These are phyloP conservation scores for Pichia cephalocereana DNA, from an alignment of 805 yeast genomes.

Conservation along the genomic window DNA sequence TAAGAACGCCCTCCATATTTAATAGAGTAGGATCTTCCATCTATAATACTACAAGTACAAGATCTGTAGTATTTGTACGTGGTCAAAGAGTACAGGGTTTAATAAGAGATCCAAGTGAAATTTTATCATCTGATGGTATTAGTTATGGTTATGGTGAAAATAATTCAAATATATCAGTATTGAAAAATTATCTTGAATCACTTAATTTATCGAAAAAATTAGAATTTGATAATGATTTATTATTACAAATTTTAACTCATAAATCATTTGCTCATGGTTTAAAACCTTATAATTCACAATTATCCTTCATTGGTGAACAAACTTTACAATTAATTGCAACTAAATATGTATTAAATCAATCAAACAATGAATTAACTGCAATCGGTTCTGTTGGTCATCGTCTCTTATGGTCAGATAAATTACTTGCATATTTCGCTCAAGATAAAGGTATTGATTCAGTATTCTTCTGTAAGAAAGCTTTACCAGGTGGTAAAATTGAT, in stretches of 20 bases:
- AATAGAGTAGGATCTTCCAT: background rate
- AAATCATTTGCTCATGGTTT: conserved; percentile 90
- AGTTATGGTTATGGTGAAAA: conserved; percentile 38
- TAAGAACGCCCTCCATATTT: background rate
- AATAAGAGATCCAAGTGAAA: conserved; percentile 59
- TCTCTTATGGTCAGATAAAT: conserved; percentile 39
- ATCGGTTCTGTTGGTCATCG: conserved; percentile 50
- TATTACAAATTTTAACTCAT: conserved; percentile 82
- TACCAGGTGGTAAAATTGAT: conserved; percentile 26
- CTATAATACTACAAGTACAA: background rate
- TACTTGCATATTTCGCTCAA: conserved; percentile 45
- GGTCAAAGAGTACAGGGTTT: conserved; percentile 61
- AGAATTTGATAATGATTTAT: conserved; percentile 51
- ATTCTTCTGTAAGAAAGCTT: conserved; percentile 55
- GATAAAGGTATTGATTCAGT: conserved; percentile 37
- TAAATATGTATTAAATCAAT: conserved; percentile 29
- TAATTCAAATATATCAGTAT: conserved; percentile 37
- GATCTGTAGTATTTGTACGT: conserved; percentile 32
- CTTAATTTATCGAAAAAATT: conserved; percentile 26
- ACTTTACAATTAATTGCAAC: conserved; percentile 43
- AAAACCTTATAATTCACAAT: conserved; percentile 82
- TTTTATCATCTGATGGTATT: conserved; percentile 40
- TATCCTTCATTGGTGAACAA: conserved; percentile 64
- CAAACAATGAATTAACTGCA: conserved; percentile 19
- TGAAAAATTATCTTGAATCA: conserved; percentile 32